A percentile compares a stretch with the other conserved stretches of the same genome.
Conservation (phyloP, 768 basidiomycete genomes). For the Tricholoma hemisulphureum region DNA sequence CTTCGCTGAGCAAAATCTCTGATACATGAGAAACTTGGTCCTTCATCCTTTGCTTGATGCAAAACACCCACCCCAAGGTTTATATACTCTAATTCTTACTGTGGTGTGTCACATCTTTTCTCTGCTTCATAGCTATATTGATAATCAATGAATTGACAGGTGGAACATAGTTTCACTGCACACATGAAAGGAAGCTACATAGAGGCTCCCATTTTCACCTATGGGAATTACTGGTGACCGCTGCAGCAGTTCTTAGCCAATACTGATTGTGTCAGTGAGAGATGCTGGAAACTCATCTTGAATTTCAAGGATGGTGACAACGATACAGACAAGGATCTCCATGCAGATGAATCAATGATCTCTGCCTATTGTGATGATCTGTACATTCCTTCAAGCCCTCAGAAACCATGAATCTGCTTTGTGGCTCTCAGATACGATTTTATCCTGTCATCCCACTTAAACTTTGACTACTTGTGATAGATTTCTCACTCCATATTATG, state of each 20-base stretch:
- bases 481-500: neutral
- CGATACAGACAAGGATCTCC: neutral
- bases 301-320: neutral
- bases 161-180: too few species aligned
- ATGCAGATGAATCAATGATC: conserved; percentile 11
- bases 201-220: too few species aligned
- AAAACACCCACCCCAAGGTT: conserved; percentile 6
- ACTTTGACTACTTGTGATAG: too few species aligned
- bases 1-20: neutral
- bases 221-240: too few species aligned
- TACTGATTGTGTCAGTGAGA: conserved; percentile 1
- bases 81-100: conserved; percentile 5
- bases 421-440: too few species aligned
- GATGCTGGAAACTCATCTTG: conserved; percentile 2
- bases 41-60: neutral
- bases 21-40: neutral
- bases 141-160: too few species aligned
- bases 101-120: conserved; percentile 1
- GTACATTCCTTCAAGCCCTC: too few species aligned
- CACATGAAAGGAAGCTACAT: too few species aligned
- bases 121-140: neutral
- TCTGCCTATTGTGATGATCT: neutral
- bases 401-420: conserved; percentile 2
- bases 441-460: too few species aligned
- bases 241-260: neutral